These are phyloP conservation scores for Pleoardoris graminearum DNA, from an alignment of 2,329 filamentous ascomycete species.

Conservation along the genomic window DNA sequence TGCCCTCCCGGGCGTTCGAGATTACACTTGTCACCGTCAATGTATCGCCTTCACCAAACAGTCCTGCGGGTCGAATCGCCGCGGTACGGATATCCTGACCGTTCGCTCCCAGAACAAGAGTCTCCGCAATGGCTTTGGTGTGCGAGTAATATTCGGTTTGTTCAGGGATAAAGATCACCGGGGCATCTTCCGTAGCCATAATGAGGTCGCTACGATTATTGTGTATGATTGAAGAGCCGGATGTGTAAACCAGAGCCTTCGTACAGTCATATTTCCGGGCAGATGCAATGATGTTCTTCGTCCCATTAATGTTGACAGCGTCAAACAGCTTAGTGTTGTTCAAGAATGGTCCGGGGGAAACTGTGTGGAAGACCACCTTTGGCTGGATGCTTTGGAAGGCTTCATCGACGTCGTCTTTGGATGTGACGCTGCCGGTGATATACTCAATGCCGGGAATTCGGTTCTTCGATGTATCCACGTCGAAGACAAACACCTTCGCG, in stretches of 20 bases:
- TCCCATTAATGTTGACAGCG: conserved; percentile 53
- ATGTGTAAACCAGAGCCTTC: conserved; percentile 24
- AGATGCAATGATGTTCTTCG: conserved; percentile 41
- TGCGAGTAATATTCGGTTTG: conserved; percentile 23
- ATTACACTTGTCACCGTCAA: conserved; percentile 4
- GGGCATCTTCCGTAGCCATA: conserved; percentile 14
- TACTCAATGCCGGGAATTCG: conserved; percentile 45
- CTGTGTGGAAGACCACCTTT: conserved; percentile 52
- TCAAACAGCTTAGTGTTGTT: conserved; percentile 36
- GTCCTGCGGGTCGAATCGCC: conserved; percentile 15
- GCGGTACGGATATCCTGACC: conserved; percentile 11
- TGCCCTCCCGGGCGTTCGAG: conserved; percentile 3
- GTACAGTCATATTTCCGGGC: not conserved
- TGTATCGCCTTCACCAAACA: conserved; percentile 21
- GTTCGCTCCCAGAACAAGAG: conserved; percentile 19
- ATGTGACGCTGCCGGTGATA: conserved; percentile 49
- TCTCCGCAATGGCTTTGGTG: conserved; percentile 27
- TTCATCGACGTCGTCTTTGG: conserved; percentile 39
- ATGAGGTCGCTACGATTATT: conserved; percentile 18
- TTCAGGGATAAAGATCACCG: conserved; percentile 14
- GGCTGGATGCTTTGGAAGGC: conserved; percentile 47
- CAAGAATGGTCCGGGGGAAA: conserved; percentile 41
- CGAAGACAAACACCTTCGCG: conserved; percentile 47
- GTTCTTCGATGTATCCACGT: conserved; percentile 42
- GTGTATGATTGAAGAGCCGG: conserved; percentile 22